phyloP scores from a whole-genome alignment of 1,139 yeast species.

The Geotrichum carabidarum region DNA sequence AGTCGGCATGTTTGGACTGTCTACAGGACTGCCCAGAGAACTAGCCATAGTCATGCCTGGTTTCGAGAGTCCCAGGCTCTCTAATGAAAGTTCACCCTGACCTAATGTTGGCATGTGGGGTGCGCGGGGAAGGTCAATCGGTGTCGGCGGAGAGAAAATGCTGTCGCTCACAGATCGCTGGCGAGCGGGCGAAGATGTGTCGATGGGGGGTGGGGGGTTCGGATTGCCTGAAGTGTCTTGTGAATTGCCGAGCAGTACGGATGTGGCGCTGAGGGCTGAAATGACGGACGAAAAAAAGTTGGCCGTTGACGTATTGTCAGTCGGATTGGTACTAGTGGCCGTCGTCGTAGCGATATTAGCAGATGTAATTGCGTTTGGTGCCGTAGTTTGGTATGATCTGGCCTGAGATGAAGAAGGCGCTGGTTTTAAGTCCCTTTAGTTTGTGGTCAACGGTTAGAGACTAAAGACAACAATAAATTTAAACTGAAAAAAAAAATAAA shows the following conservation, averaged over 20 bases:
- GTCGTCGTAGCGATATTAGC: too few species aligned
- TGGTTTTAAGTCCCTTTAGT: too few species aligned
- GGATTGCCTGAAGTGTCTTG: neutral
- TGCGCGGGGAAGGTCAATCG: neutral
- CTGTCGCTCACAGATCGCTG: conserved; percentile 12
- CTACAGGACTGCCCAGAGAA: neutral
- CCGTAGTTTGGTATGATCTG: too few species aligned
- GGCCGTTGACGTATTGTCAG: neutral
- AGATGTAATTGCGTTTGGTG: too few species aligned
- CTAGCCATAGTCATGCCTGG: neutral
- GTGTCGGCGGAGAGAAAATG: neutral
- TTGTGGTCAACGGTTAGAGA: too few species aligned
- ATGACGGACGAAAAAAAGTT: conserved; percentile 10
- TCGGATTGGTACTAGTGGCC: too few species aligned
- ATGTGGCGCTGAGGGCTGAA: conserved; percentile 8
- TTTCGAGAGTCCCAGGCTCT: conserved; percentile 11
- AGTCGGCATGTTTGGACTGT: neutral
- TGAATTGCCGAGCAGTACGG: neutral
- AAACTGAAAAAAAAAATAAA: too few species aligned
- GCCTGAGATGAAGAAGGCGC: too few species aligned
- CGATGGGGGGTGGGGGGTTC: neutral
- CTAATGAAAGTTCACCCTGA: conserved; percentile 16
- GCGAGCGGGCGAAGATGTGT: neutral
- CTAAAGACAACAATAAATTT: too few species aligned
- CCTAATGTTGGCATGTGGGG: conserved; percentile 8